Evolutionary conservation across 2,329 filamentous ascomycete species (phyloP).

Genomic region (Xylariaceae sp.): DNA sequence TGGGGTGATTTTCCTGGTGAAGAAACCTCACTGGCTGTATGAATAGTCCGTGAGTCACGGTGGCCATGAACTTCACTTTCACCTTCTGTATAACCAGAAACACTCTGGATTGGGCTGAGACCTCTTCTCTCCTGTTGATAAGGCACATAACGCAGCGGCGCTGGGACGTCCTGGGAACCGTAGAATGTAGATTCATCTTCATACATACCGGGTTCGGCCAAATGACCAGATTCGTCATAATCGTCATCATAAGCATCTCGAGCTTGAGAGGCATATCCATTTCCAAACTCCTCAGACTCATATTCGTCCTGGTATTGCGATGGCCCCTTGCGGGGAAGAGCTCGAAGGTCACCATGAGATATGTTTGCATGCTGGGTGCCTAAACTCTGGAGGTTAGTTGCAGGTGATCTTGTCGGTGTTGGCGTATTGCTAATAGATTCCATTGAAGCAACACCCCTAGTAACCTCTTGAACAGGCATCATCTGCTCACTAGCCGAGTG

Average conservation of each 20-base stretch:
- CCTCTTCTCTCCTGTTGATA: conserved; percentile 73
- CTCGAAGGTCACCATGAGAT: conserved; percentile 63
- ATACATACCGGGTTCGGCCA: conserved; percentile 43
- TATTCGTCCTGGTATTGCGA: conserved; percentile 52
- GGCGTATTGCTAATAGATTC: conserved; percentile 60
- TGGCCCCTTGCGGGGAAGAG: conserved; percentile 56
- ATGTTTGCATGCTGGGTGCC: conserved; percentile 71
- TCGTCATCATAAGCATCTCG: conserved; percentile 48
- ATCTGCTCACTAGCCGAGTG: conserved; percentile 69
- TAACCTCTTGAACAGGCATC: conserved; percentile 67
- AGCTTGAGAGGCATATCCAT: conserved; percentile 45
- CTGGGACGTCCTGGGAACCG: conserved; percentile 66
- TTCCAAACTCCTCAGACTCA: conserved; percentile 54
- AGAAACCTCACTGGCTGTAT: conserved; percentile 58
- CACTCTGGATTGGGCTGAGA: conserved; percentile 88
- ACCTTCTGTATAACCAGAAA: conserved; percentile 82
- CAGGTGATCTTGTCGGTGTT: conserved; percentile 62
- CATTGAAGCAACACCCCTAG: conserved; percentile 65
- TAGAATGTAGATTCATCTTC: conserved; percentile 58
- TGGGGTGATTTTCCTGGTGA: conserved; percentile 65
- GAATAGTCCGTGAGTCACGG: conserved; percentile 62
- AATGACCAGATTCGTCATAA: conserved; percentile 51
- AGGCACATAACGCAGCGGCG: conserved; percentile 69
- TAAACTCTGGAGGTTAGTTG: conserved; percentile 62
- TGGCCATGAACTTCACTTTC: conserved; percentile 63